Evolutionary conservation across 2,329 filamentous ascomycete species (phyloP), one percentile per base, ranked within the genome.

Genomic region (Fusarium neocosmosporiellum): DNA sequence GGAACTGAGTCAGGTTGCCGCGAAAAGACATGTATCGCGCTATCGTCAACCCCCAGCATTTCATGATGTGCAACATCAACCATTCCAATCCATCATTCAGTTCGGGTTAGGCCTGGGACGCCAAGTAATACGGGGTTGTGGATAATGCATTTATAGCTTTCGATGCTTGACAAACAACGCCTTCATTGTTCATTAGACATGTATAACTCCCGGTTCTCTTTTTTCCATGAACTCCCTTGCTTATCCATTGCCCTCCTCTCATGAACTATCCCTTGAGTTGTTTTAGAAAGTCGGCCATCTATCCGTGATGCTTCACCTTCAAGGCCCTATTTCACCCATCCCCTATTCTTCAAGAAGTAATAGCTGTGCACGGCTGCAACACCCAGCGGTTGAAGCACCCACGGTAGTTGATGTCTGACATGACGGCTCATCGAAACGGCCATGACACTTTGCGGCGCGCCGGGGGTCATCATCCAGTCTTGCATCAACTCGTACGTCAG

Each of bases 391-490:
- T 81, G 78, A 37, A 83, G 58, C 29, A 76, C 58, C 73, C 67
- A 74, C 36, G 81, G 80, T 57, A 79, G 73, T 54, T 76, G 72
- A 41, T 79, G 77, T 60, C 75, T 80, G 27, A 79, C 76, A 46
- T 83, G 80, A 39, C 80, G 72, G 48, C 78, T 77, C 64, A 81
- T 71, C 24, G 77, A 73, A 29, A 72, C 80, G 27, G 85, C 82
- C 61, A 89, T 84, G 18, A 82, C 78, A 5, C 80, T 77, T 50
- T 83, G 78, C 20, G 87, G 87, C 11, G 83, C 83, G 3, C 83
- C 84, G 5, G 82, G 80, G 0, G 84, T 86, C 66, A 86, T 85
- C 72, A 88, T 82, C 83, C 85, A 87, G 41, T 83, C 80, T 33
- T 80, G 78, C 74, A 85, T 84, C 41, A 87, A 76, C 63, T 88